These are phyloP conservation scores for Phytophthora syringae DNA, from an alignment of 352 stramenopile genomes.

Conservation along the genomic window DNA sequence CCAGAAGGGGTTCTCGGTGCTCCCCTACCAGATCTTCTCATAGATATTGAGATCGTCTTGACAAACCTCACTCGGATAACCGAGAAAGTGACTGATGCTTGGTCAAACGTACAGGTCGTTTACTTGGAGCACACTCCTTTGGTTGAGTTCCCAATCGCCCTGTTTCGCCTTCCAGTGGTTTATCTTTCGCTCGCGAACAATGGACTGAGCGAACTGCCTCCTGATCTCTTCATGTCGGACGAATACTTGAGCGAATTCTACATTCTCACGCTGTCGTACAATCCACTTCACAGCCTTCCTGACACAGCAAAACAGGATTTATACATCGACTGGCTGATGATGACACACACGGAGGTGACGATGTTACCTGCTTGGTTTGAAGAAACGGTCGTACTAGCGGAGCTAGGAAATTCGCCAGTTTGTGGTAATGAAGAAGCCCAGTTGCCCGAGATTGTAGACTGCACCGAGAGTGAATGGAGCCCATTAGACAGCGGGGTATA, in stretches of 20 bases:
- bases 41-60: conserved; percentile 51
- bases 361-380: conserved; percentile 41
- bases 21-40: conserved; percentile 42
- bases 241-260: too few relatives aligned
- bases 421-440: too few relatives aligned
- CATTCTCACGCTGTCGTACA: too few relatives aligned
- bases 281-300: too few relatives aligned
- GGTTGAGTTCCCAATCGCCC: conserved; percentile 35
- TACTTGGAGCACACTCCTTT: conserved; percentile 44
- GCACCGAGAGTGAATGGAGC: too few relatives aligned
- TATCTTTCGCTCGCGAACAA: conserved; percentile 38
- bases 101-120: conserved; percentile 35
- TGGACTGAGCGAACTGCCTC: conserved; percentile 25
- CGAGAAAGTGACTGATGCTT: conserved; percentile 30
- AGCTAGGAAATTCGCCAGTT: too few relatives aligned
- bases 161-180: conserved; percentile 31
- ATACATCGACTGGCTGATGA: too few relatives aligned
- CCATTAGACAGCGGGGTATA: too few relatives aligned
- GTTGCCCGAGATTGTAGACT: too few relatives aligned
- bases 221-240: conserved; percentile 35
- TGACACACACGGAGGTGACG: conserved; percentile 39
- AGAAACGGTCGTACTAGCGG: too few relatives aligned
- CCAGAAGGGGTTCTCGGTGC: conserved; percentile 40
- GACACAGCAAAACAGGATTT: too few relatives aligned
- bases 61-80: conserved; percentile 46